Evolutionary conservation across 1,284 basidiomycete species (phyloP), one percentile per base, ranked within the genome.

Genomic region (Cryptococcus maquisensis): DNA sequence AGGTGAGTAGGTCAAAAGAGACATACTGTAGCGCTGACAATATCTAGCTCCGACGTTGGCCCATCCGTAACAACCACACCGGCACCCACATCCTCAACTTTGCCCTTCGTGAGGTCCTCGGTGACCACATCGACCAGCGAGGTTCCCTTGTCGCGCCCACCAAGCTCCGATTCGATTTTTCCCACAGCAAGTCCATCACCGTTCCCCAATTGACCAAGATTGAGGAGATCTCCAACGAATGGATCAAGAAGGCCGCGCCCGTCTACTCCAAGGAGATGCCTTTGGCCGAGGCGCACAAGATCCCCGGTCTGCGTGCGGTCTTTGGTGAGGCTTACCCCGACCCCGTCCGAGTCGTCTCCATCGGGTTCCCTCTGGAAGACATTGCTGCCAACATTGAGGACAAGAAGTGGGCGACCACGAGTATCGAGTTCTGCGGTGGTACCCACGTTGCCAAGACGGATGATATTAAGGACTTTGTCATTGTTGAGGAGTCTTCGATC

Each of bases 281-380:
- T 48, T 80, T 99, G n/a, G 81, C 84, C 53, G 81, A 81, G 9
- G 94, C 92, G 0, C 84, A 86, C 66, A 85, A 88, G 75, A 97
- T 99, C 56, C 85, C 93, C 21, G 95, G 96, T 16, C 77, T 98
- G 35, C 83, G 95, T 38, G 96, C 96, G 4, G 96, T 99, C 35
- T 99, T 99, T 69, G 95, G 95, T 46, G 95, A 99, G 78, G 83
- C 90, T 2, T 99, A 99, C 74, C 95, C 95, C 3, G 94, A 98
- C 75, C 95, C 95, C 2, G 95, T 99, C 18, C 83, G 95, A 42
- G 92, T 98, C 1, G 96, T 99, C 13, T 84, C 89, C 10, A 80
- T 99, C 41, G 92, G 90, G 70, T 92, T 83, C 70, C 84, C 87
- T 61, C 82, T 96, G 12, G 86, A 94, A 50, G 90, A 94, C 54